Conservation (phyloP, 495 filamentous ascomycete genomes). For the Wilcoxina mikolae region DNA sequence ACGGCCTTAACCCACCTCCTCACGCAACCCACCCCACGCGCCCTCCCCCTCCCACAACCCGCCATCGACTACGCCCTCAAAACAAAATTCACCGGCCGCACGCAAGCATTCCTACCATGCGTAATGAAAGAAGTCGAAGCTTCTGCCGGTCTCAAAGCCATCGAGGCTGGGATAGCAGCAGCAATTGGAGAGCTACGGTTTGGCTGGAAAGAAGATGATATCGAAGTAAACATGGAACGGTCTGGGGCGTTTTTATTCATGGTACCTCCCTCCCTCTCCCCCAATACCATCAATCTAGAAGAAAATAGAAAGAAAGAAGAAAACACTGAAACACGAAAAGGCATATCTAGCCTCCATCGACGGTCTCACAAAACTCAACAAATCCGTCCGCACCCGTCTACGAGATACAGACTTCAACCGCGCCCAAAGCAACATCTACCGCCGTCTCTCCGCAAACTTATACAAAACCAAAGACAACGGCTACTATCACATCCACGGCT, state of each 20-base stretch:
- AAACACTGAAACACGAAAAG: constrained; percentile 26
- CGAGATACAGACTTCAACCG: constrained; percentile 60
- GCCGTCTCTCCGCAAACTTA: constrained; percentile 58
- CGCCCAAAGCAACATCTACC: constrained; percentile 58
- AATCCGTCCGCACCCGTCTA: constrained; percentile 43
- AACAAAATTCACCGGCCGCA: constrained; percentile 10
- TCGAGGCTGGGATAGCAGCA: constrained; percentile 53
- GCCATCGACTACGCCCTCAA: constrained; percentile 5
- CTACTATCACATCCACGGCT: constrained; percentile 69
- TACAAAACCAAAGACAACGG: constrained; percentile 52
- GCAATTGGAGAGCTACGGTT: constrained; percentile 47
- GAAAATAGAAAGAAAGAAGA: background rate
- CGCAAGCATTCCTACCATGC: constrained; percentile 39
- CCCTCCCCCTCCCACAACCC: background rate
- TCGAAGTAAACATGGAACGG: constrained; percentile 48
- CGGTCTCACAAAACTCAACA: constrained; percentile 50
- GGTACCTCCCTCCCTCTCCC: background rate
- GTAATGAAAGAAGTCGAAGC: constrained; percentile 60
- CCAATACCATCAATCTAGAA: background rate
- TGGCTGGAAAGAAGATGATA: constrained; percentile 31
- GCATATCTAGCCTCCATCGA: constrained; percentile 58
- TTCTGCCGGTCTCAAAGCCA: constrained; percentile 49
- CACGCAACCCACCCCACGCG: background rate
- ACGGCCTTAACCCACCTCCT: background rate
- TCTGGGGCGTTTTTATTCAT: constrained; percentile 50